These are phyloP conservation scores for Paspalum notatum DNA, from an alignment of 176 grass and related monocot species.

Conservation along the genomic window DNA sequence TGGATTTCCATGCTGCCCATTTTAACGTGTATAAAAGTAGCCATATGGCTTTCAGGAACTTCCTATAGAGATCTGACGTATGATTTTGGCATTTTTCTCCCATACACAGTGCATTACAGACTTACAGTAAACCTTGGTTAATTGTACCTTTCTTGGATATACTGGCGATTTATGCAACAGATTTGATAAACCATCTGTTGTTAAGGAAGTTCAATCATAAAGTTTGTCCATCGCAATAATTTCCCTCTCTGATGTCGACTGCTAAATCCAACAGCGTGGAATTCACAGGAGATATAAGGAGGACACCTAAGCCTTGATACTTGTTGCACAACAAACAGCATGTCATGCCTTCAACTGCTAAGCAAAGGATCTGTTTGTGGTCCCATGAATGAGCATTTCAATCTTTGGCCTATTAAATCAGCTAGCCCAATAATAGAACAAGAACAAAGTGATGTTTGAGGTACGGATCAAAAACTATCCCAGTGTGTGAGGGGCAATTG, in stretches of 20 bases:
- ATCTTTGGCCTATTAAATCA: background rate
- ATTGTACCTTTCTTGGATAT: background rate
- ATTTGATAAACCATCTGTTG: background rate
- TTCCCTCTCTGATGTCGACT: background rate
- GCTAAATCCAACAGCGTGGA: background rate
- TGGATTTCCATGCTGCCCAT: constrained; percentile 1
- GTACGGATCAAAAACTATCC: background rate
- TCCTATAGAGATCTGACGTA: background rate
- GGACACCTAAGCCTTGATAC: constrained; percentile 2
- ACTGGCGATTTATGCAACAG: background rate
- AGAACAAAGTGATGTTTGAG: background rate
- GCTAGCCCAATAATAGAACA: background rate
- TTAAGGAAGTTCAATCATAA: constrained; percentile 10
- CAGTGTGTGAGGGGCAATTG: too few relatives aligned
- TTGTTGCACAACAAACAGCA: constrained; percentile 10
- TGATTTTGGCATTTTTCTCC: constrained; percentile 1
- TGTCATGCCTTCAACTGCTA: background rate
- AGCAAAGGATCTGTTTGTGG: background rate
- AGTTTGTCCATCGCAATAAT: background rate
- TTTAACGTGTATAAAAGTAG: background rate
- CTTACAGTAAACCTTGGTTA: background rate
- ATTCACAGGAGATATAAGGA: background rate
- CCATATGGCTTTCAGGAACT: background rate
- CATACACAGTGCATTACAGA: background rate
- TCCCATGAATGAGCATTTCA: background rate